Conservation (phyloP, 305 asterid species). For the Withania somnifera region DNA sequence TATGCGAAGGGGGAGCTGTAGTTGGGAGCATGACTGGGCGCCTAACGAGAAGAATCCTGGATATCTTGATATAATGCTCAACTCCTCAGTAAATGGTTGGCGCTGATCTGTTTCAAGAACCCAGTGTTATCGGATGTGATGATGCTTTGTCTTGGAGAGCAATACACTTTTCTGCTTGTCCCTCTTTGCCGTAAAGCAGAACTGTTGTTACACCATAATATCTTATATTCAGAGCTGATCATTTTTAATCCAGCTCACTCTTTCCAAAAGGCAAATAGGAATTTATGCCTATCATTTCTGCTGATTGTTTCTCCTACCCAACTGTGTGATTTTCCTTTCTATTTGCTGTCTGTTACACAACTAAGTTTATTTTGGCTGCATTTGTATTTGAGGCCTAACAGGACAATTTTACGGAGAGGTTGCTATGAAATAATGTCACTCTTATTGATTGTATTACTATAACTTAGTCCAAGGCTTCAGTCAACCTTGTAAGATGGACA, state of each 20-base stretch:
- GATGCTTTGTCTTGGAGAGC: slow-evolving; percentile 4
- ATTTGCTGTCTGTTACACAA: background rate
- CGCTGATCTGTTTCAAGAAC: slow-evolving; percentile 63
- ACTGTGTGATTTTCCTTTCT: background rate
- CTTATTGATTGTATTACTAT: background rate
- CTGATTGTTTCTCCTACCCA: background rate
- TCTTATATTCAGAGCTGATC: background rate
- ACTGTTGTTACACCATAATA: background rate
- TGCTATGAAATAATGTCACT: background rate
- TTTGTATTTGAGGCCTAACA: background rate
- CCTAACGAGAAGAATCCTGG: slow-evolving; percentile 88
- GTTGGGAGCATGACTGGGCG: slow-evolving; percentile 51
- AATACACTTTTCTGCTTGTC: background rate
- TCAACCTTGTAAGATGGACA: background rate
- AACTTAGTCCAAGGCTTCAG: background rate
- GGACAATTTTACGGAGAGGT: background rate
- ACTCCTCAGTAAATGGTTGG: slow-evolving; percentile 60
- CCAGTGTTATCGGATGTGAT: slow-evolving; percentile 70
- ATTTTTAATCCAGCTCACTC: background rate
- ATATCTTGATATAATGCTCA: slow-evolving; percentile 69
- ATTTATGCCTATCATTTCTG: background rate
- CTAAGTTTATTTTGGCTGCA: background rate
- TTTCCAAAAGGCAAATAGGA: background rate
- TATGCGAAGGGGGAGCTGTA: slow-evolving; percentile 74
- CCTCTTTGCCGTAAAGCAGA: background rate